A percentile compares a stretch with the other conserved stretches of the same genome.
Conservation (phyloP, 345 rosid species). For the Raphanus raphanistrum region DNA sequence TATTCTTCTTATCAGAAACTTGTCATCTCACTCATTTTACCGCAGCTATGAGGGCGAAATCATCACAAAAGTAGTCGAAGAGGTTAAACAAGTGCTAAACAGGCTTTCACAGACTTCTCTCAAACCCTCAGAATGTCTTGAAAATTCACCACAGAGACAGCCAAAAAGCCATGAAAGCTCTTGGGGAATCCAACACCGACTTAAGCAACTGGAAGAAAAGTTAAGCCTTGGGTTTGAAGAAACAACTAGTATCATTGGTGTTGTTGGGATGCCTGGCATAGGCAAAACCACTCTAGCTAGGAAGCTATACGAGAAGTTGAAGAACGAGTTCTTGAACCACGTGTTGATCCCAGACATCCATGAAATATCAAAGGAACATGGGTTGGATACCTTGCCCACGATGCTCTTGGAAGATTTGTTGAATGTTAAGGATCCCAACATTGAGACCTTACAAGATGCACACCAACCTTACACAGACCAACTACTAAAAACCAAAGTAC, state of each 20-base stretch:
- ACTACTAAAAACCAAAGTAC: background rate
- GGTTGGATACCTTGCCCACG: background rate
- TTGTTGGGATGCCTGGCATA: slow-evolving; percentile 23
- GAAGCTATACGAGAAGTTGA: slow-evolving; percentile 1
- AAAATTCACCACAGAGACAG: background rate
- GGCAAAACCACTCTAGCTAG: slow-evolving; percentile 1
- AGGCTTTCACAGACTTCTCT: background rate
- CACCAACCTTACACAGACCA: background rate
- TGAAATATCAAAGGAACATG: background rate
- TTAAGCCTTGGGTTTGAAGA: background rate
- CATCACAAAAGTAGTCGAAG: background rate
- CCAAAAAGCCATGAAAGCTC: background rate
- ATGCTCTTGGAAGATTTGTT: background rate
- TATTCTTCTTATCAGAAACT: background rate
- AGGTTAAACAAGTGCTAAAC: background rate
- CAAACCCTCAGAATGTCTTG: background rate
- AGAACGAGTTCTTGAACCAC: background rate
- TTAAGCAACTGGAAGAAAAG: slow-evolving; percentile 18
- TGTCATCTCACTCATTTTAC: background rate
- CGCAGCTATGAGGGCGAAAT: slow-evolving; percentile 8
- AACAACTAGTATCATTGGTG: slow-evolving; percentile 21
- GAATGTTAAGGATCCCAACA: background rate
- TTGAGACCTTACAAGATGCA: background rate
- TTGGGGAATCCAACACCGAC: slow-evolving; percentile 3
- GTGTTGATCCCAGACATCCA: slow-evolving; percentile 1